phyloP scores from a whole-genome alignment of 202 grass and related monocot species.

The Elaeis oleifera region DNA sequence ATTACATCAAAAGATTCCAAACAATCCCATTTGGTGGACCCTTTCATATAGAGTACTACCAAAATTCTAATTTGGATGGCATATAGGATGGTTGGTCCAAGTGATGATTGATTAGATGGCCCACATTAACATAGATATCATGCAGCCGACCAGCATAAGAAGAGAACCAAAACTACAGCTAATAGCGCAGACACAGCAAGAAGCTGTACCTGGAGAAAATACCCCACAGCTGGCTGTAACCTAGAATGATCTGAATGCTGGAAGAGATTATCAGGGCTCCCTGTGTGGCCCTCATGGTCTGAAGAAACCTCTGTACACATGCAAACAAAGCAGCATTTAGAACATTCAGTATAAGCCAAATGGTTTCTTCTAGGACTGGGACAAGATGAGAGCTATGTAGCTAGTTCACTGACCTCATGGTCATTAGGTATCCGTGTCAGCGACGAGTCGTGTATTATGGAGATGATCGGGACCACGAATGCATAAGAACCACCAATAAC shows the following conservation, averaged over 20 bases:
- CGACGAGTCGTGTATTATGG: slow-evolving; percentile 75
- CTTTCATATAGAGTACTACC: too few relatives aligned
- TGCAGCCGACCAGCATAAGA: not conserved
- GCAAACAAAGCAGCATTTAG: slow-evolving; percentile 5
- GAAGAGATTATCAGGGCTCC: slow-evolving; percentile 87
- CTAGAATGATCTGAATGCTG: slow-evolving; percentile 95
- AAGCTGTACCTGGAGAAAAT: slow-evolving; percentile 85
- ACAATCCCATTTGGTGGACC: too few relatives aligned
- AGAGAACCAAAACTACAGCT: too few relatives aligned
- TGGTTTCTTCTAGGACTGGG: too few relatives aligned
- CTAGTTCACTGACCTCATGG: slow-evolving; percentile 46
- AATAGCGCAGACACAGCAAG: not conserved
- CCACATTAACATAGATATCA: not conserved
- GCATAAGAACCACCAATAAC: slow-evolving; percentile 83
- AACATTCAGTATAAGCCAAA: not conserved
- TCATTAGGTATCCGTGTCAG: slow-evolving; percentile 48
- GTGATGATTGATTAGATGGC: too few relatives aligned
- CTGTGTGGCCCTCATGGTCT: slow-evolving; percentile 91
- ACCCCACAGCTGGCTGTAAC: slow-evolving; percentile 96
- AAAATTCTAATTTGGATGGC: too few relatives aligned
- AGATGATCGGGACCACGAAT: slow-evolving; percentile 77
- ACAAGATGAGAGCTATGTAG: too few relatives aligned
- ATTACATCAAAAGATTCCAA: too few relatives aligned
- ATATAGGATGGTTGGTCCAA: too few relatives aligned
- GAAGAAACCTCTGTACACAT: slow-evolving; percentile 76